Base-by-base conservation (phyloP, 1,284 basidiomycete genomes). In the Coniferiporia sulphurascens region DNA sequence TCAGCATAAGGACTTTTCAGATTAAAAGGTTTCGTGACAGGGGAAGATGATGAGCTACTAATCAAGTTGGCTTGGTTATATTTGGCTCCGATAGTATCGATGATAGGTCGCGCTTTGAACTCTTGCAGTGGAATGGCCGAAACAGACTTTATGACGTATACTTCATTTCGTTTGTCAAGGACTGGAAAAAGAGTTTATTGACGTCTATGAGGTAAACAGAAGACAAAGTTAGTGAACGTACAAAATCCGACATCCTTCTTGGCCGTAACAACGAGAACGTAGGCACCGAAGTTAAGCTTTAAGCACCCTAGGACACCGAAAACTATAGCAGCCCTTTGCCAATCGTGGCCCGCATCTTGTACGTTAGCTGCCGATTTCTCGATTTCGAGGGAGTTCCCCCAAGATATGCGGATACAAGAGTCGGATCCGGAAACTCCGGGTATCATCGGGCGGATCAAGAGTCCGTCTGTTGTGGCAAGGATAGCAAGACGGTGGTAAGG, bases 271-370 rank as follows among this genome's bases (percentile, higher is more conserved):
- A 63, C 59, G 46, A 63, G 52, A n/a, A 63, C 22, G 41, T 58
- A 61, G 22, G 58, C 54, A 17, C 89, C 82, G 65, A 83, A 78
- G 68, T 83, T 88, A 35, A 92, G 72, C 62, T 85, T 82, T 63
- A 91, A 67, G 17, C 87, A 74, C 3, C 89, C 89, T 48, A 91
- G 73, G 62, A 92, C 79, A 9, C 89, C 89, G 69, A 89, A 86
- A 12, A 89, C 78, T 44, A 89, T 70, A 44, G 81, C 79, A 60
- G 77, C 72, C 10, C 79, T 76, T 6, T 72, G 67, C 85, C 86
- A 89, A 65, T 81, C 75, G 27, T 72, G 62, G 13, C 69, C 69
- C 21, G 72, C 68, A 12, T 63, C 70, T 21, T 70, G 72, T 27
- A 63, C 67, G 45, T 72, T 68, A 17, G 66, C 68, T 17, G 73